phyloP scores from a whole-genome alignment of 495 filamentous ascomycete species.

The Penicillium coprophilum region DNA sequence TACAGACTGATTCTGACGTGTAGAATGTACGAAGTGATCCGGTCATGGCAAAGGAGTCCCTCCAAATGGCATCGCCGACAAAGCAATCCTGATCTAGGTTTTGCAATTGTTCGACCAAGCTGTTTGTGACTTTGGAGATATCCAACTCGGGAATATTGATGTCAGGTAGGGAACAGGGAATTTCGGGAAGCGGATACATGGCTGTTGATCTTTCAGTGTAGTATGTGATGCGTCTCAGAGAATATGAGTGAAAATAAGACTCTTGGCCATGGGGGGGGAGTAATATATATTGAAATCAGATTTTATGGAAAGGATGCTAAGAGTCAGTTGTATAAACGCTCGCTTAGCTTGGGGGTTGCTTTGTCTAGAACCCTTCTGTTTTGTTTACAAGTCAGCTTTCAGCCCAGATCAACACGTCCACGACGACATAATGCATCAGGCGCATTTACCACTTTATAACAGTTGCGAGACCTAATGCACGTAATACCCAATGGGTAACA shows the following conservation, averaged over 20 bases:
- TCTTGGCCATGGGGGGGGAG: background rate
- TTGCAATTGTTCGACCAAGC: background rate
- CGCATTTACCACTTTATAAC: background rate
- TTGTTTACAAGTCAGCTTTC: background rate
- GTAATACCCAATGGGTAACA: background rate
- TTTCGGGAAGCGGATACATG: background rate
- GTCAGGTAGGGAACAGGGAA: background rate
- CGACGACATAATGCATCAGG: background rate
- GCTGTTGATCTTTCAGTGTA: background rate
- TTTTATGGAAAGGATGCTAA: background rate
- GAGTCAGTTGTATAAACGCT: too few species aligned
- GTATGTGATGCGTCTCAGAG: background rate
- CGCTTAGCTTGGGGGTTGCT: too few species aligned
- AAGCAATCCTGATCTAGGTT: background rate
- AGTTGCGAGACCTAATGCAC: background rate
- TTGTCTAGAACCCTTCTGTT: background rate
- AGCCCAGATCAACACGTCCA: background rate
- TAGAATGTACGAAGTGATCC: background rate
- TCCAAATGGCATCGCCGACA: background rate
- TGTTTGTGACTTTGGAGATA: background rate
- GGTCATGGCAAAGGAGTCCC: background rate
- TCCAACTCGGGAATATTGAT: background rate
- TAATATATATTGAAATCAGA: background rate
- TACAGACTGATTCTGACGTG: background rate
- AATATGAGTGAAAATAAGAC: background rate